phyloP scores from a whole-genome alignment of 2,329 filamentous ascomycete genomes.

The Pyrenophora teres region DNA sequence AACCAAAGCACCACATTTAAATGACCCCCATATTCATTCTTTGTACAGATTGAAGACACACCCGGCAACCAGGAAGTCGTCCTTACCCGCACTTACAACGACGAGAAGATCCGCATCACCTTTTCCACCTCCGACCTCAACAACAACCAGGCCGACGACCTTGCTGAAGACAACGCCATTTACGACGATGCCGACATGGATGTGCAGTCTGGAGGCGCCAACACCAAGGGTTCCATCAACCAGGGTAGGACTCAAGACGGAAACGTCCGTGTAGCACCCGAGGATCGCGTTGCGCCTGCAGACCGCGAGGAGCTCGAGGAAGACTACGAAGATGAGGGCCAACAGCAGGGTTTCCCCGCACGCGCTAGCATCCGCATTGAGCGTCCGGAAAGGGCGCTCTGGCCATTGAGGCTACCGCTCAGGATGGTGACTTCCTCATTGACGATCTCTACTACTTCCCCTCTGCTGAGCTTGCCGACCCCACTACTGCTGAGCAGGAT shows the following conservation, averaged over 20 bases:
- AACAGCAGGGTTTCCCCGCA: conserved; percentile 70
- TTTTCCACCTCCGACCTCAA: conserved; percentile 86
- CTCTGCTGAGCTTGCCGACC: conserved; percentile 76
- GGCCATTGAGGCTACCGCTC: conserved; percentile 81
- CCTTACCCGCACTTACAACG: conserved; percentile 78
- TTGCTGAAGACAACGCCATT: conserved; percentile 60
- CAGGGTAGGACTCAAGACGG: conserved; percentile 56
- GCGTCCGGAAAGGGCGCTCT: conserved; percentile 83
- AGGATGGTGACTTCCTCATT: conserved; percentile 84
- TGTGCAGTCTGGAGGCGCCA: conserved; percentile 60
- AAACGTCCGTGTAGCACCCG: conserved; percentile 60
- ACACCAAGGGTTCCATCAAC: conserved; percentile 62
- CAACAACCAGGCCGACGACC: conserved; percentile 49
- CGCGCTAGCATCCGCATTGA: conserved; percentile 86
- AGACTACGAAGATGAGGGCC: conserved; percentile 59
- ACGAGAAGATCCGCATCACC: conserved; percentile 86
- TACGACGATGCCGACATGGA: conserved; percentile 47
- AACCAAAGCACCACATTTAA: too few relatives aligned
- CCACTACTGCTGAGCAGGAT: conserved; percentile 74
- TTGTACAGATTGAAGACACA: conserved; percentile 67
- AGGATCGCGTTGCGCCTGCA: conserved; percentile 61
- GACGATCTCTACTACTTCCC: conserved; percentile 90
- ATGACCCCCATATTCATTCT: conserved; percentile 5
- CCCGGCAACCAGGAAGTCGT: conserved; percentile 86
- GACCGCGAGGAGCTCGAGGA: conserved; percentile 64